These are phyloP conservation scores for Clarireedia hainanense DNA, from an alignment of 2,329 filamentous ascomycete genomes.

Conservation along the genomic window DNA sequence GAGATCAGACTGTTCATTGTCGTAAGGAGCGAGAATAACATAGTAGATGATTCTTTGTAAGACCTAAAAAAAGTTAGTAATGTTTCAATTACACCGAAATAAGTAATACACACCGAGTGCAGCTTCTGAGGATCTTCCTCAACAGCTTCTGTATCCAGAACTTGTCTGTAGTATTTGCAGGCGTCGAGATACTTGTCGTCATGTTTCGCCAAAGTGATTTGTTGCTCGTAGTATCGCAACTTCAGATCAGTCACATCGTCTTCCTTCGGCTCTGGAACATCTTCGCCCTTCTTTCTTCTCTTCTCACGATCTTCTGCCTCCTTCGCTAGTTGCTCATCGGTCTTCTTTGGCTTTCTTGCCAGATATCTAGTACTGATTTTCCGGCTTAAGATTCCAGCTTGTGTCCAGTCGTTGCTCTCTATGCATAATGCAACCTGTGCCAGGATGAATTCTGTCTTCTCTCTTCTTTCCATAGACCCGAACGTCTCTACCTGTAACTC, in stretches of 20 bases:
- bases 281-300: constrained; percentile 70
- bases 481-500: constrained; percentile 99
- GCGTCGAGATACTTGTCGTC: constrained; percentile 95
- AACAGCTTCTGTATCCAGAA: constrained; percentile 91
- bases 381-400: constrained; percentile 84
- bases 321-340: constrained; percentile 80
- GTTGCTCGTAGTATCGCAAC: constrained; percentile 92
- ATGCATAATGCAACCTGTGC: constrained; percentile 94
- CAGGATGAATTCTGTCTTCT: constrained; percentile 98
- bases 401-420: constrained; percentile 91
- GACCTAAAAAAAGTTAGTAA: constrained; percentile 45
- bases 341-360: constrained; percentile 83
- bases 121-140: constrained; percentile 84
- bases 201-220: constrained; percentile 91
- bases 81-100: neutral
- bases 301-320: constrained; percentile 83
- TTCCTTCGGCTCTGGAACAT: constrained; percentile 67
- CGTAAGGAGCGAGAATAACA: constrained; percentile 89
- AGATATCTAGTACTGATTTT: constrained; percentile 98
- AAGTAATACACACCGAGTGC: constrained; percentile 56
- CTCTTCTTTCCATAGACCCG: constrained; percentile 91
- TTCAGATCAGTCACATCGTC: constrained; percentile 96
- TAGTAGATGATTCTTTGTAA: constrained; percentile 97
- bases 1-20: constrained; percentile 97
- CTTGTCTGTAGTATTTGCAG: constrained; percentile 97